These are phyloP conservation scores for Delitschia confertaspora DNA, from an alignment of 495 filamentous ascomycete genomes.

Conservation along the genomic window DNA sequence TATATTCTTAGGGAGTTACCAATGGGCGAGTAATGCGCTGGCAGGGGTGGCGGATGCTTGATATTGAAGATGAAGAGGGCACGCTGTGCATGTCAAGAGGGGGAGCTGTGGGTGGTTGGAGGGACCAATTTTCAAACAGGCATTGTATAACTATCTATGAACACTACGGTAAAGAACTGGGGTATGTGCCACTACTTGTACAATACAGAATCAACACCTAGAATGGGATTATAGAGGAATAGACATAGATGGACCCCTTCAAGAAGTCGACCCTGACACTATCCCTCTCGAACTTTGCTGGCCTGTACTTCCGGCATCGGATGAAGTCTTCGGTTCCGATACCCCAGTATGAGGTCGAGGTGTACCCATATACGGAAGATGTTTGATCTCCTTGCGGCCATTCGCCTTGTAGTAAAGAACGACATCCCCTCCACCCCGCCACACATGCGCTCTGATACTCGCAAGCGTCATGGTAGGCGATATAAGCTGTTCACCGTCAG, in stretches of 20 bases:
- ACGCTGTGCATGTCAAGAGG: neutral
- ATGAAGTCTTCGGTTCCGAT: slow-evolving; percentile 22
- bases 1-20: slow-evolving; percentile 92
- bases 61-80: slow-evolving; percentile 12
- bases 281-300: slow-evolving; percentile 21
- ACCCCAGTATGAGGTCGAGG: slow-evolving; percentile 10
- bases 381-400: slow-evolving; percentile 51
- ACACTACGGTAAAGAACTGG: neutral
- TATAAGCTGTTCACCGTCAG: slow-evolving; percentile 31
- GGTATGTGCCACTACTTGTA: slow-evolving; percentile 24
- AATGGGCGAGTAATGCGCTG: slow-evolving; percentile 73
- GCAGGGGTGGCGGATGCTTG: slow-evolving; percentile 33
- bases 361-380: slow-evolving; percentile 9
- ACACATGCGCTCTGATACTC: slow-evolving; percentile 80
- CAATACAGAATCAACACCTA: slow-evolving; percentile 5
- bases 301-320: slow-evolving; percentile 16
- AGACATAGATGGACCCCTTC: neutral
- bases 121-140: neutral
- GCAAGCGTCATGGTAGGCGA: slow-evolving; percentile 77
- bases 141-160: slow-evolving; percentile 5
- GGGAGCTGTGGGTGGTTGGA: neutral
- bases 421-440: slow-evolving; percentile 87
- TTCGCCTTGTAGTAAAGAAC: slow-evolving; percentile 85
- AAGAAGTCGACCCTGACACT: slow-evolving; percentile 10
- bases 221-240: neutral